Evolutionary conservation across 2,329 filamentous ascomycete species (phyloP).

Genomic region (Elsinoe necatrix): DNA sequence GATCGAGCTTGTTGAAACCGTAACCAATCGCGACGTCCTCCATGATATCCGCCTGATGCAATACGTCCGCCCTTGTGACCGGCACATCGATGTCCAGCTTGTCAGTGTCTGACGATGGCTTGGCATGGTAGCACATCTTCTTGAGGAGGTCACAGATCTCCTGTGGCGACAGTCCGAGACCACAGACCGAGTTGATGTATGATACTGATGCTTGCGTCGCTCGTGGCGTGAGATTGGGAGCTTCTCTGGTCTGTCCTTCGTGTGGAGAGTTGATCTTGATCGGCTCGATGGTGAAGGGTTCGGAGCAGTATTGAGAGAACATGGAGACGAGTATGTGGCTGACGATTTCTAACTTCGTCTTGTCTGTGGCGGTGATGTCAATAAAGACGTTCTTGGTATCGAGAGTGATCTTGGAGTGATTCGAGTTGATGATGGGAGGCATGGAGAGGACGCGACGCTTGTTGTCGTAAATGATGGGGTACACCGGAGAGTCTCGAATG

Average conservation of each 20-base stretch:
- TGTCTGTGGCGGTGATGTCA: conserved; percentile 91
- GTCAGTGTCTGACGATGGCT: conserved; percentile 59
- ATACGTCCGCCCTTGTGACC: conserved; percentile 82
- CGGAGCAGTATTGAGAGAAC: conserved; percentile 86
- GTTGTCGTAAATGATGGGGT: conserved; percentile 90
- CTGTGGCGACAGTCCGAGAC: conserved; percentile 64
- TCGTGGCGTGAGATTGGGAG: conserved; percentile 71
- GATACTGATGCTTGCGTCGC: conserved; percentile 74
- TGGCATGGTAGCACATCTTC: conserved; percentile 82
- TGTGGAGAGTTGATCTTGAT: conserved; percentile 87
- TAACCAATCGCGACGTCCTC: conserved; percentile 95
- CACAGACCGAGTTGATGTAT: conserved; percentile 90
- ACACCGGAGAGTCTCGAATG: conserved; percentile 85
- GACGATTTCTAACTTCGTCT: conserved; percentile 92
- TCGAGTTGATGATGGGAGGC: conserved; percentile 94
- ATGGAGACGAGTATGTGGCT: conserved; percentile 93
- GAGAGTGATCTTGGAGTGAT: conserved; percentile 92
- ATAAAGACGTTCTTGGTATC: conserved; percentile 92
- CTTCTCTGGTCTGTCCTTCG: conserved; percentile 73
- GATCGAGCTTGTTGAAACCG: conserved; percentile 92
- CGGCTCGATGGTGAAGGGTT: conserved; percentile 87
- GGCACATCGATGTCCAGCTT: conserved; percentile 71
- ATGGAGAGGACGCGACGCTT: conserved; percentile 82
- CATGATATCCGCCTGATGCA: conserved; percentile 98
- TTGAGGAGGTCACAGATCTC: conserved; percentile 70